Base-by-base conservation (phyloP, 768 basidiomycete species). In the Goffeauzyma gilvescens region DNA sequence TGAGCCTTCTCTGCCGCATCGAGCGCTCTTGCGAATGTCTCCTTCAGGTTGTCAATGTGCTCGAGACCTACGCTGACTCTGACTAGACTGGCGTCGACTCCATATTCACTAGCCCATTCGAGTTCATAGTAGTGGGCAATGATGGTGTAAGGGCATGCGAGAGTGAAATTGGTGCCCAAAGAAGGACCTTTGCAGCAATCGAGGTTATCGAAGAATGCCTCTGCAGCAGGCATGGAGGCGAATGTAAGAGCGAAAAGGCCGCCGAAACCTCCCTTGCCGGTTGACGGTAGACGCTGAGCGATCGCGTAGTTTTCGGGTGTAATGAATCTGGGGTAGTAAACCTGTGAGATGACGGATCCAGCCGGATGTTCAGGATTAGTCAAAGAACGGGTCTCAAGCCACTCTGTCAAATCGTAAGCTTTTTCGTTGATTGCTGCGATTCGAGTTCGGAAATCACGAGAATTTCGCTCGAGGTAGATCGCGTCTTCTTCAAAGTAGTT, bases 391-490 rank as follows among this genome's bases (percentile, higher is more conserved):
- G 73, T 68, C 28, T 69, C 71, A 22, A 98, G 69, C 59, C 79
- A 75, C 42, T 81, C 78, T 62, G 85, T 89, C 44, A 89, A 68
- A 32, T 72, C 73, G 58, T 84, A 77, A 3, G 89, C 69, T 60
- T 90, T 96, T 24, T 63, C 60, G 61, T 96, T 84, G 63, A 90
- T 84, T 41, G 68, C 60, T 42, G 68, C 68, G 51, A 86, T 72
- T 42, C 90, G 82, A 6, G 67, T 69, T 39, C 71, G 65, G 68
- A 90, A 95, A 65, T 93, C 78, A 38, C 90, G 82, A 14, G 90
- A 96, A 66, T 98, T 98, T 51, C 89, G 81, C 60, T 98, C 90
- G 81, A 98, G 81, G 69, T 77, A 90, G 43, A 95, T 75, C 31
- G 83, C 86, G 56, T 98, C 90, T 60, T 87, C 82, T 55, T 75